phyloP scores from a whole-genome alignment of 495 filamentous ascomycete species.

The Margaritispora aquatica region DNA sequence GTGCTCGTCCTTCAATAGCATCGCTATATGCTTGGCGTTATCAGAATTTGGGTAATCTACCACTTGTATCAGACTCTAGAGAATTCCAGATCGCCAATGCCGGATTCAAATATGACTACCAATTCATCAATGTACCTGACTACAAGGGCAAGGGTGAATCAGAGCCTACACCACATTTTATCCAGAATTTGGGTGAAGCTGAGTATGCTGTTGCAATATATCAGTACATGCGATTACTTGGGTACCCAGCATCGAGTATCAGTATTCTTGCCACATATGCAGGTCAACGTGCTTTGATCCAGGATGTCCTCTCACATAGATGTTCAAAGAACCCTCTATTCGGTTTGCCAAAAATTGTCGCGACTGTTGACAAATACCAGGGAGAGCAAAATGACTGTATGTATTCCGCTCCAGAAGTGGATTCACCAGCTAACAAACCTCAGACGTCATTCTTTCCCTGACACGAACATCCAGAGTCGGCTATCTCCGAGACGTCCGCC shows the following conservation, averaged over 20 bases:
- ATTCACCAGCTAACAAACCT: conserved; percentile 23
- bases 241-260: conserved; percentile 89
- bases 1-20: conserved; percentile 79
- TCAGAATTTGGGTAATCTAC: conserved; percentile 69
- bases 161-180: conserved; percentile 91
- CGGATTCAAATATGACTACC: conserved; percentile 88
- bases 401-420: conserved; percentile 28
- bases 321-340: conserved; percentile 81
- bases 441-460: conserved; percentile 89
- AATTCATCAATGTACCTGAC: conserved; percentile 94
- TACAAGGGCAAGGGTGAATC: conserved; percentile 88
- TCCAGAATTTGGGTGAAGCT: conserved; percentile 95
- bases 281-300: conserved; percentile 86
- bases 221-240: conserved; percentile 95
- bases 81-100: conserved; percentile 85
- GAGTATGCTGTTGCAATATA: conserved; percentile 95
- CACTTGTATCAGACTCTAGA: conserved; percentile 54
- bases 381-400: conserved; percentile 98
- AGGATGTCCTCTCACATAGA: conserved; percentile 80
- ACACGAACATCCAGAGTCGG: conserved; percentile 85
- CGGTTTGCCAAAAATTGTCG: conserved; percentile 83
- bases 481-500: conserved; percentile 88
- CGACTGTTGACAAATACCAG: conserved; percentile 97
- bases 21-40: conserved; percentile 94
- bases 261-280: conserved; percentile 91